Percentiles rank a stretch among this genome's conserved stretches.
Evolutionary conservation across 2,329 filamentous ascomycete genomes (phyloP).

Genomic region (Calonectria hawksworthii): DNA sequence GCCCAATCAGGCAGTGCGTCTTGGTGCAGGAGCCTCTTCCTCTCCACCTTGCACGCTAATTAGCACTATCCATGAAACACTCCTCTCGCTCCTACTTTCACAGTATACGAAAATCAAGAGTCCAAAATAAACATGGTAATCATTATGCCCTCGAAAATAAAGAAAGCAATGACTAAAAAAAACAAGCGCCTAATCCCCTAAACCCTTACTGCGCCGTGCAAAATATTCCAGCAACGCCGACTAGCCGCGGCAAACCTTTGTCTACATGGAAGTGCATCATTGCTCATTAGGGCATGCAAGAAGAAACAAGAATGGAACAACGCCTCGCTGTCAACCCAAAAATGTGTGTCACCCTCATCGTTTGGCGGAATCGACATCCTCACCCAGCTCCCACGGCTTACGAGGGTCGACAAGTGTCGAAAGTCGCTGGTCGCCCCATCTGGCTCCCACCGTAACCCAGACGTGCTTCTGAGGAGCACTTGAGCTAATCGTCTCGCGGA

Average conservation of each 20-base stretch:
- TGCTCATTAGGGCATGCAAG: slow-evolving; percentile 43
- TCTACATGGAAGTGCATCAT: slow-evolving; percentile 45
- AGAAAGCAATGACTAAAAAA: slow-evolving; percentile 16
- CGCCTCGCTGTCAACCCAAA: slow-evolving; percentile 40
- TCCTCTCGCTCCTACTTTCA: neutral
- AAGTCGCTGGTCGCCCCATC: slow-evolving; percentile 69
- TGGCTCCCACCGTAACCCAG: slow-evolving; percentile 77
- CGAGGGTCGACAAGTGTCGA: slow-evolving; percentile 69
- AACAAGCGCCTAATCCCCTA: slow-evolving; percentile 21
- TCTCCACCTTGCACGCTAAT: neutral
- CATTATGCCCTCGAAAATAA: slow-evolving; percentile 21
- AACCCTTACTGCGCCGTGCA: slow-evolving; percentile 37
- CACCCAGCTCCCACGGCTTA: slow-evolving; percentile 66
- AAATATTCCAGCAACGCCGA: slow-evolving; percentile 40
- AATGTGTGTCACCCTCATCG: slow-evolving; percentile 38
- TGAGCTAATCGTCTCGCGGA: slow-evolving; percentile 67
- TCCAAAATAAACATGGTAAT: slow-evolving; percentile 20
- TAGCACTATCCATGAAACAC: neutral
- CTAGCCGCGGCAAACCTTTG: slow-evolving; percentile 33
- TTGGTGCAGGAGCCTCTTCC: neutral
- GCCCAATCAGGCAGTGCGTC: neutral
- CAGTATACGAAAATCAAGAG: neutral
- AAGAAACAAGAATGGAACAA: slow-evolving; percentile 39
- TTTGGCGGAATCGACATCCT: slow-evolving; percentile 62
- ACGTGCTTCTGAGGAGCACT: slow-evolving; percentile 72